Base-by-base conservation (phyloP, 257 asterid species). In the Fraxinus quadrangulata region DNA sequence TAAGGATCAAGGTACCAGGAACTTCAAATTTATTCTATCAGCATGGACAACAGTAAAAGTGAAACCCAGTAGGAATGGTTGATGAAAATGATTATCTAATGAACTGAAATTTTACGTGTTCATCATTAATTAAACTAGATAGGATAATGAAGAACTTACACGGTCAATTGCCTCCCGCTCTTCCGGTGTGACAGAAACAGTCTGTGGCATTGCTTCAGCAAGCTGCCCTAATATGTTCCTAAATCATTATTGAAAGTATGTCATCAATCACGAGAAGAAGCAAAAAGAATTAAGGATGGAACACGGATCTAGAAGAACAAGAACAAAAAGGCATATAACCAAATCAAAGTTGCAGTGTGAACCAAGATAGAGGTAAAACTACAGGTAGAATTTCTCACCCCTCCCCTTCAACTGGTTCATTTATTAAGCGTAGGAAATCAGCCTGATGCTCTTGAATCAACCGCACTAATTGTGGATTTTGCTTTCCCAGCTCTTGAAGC, bases 401-500 rank as follows among this genome's bases (percentile, higher is more conserved):
- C 78, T 87, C 92, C 56, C 88, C 92, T 80, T 82, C 93, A 81
- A 81, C 88, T 42, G 93, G 93, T 84, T 83, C 81, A 80, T 81
- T 87, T 65, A 87, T 83, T 70, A 85, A 85, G 81, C 89, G 89
- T 30, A 87, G 82, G 71, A 87, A 87, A 79, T 87, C 91, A 40
- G 86, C 88, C 75, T 83, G 89, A 80, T 87, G 87, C 80, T 87
- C 91, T 85, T 85, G 91, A 79, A 87, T 87, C 68, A 85, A 77
- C 72, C 82, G 83, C 86, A 83, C 81, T 68, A 85, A 78, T 40
- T 87, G 86, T 72, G 91, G 91, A 79, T 87, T 87, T 79, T 87
- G 91, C 86, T 85, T 87, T 47, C 89, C 89, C 70, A 87, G 77
- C 84, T 87, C 89, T 81, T 83, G 91, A 68, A 87, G 87, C 91